These are phyloP conservation scores for Suillus brevipes DNA, from an alignment of 768 basidiomycete genomes.

Conservation along the genomic window DNA sequence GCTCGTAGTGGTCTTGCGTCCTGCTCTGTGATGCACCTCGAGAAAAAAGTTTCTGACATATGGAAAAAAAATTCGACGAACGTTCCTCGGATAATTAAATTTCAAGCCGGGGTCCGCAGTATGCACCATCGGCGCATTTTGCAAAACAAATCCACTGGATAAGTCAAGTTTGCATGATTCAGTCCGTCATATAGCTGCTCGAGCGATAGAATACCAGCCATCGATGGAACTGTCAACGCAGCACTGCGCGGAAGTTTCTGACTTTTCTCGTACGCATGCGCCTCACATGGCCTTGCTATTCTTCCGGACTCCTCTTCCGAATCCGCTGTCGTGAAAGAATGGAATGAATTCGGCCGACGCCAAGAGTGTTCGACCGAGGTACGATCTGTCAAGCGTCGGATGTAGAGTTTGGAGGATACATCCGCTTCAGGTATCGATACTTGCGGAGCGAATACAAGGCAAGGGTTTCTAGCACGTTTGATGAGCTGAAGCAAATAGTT, in stretches of 20 bases:
- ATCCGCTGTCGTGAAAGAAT: neutral
- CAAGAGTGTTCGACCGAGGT: neutral
- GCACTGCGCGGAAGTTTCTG: neutral
- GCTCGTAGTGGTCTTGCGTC: neutral
- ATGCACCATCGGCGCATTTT: neutral
- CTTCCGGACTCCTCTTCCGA: neutral
- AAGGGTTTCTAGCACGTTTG: slow-evolving; percentile 58
- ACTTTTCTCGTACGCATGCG: neutral
- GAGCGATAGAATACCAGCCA: neutral
- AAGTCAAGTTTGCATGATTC: neutral
- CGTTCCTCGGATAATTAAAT: neutral
- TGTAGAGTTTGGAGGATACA: slow-evolving; percentile 49
- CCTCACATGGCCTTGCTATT: neutral
- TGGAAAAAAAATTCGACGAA: neutral
- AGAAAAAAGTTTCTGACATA: neutral
- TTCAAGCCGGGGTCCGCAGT: neutral
- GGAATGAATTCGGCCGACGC: neutral
- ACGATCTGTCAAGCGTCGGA: slow-evolving; percentile 9
- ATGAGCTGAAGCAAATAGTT: neutral
- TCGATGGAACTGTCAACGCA: neutral
- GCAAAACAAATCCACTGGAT: neutral
- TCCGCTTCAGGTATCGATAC: slow-evolving; percentile 75
- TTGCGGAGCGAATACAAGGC: slow-evolving; percentile 82
- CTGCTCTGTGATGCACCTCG: neutral
- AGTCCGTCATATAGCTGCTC: neutral